Base-by-base conservation (phyloP, 306 rosid species). In the Lupinus albus region DNA sequence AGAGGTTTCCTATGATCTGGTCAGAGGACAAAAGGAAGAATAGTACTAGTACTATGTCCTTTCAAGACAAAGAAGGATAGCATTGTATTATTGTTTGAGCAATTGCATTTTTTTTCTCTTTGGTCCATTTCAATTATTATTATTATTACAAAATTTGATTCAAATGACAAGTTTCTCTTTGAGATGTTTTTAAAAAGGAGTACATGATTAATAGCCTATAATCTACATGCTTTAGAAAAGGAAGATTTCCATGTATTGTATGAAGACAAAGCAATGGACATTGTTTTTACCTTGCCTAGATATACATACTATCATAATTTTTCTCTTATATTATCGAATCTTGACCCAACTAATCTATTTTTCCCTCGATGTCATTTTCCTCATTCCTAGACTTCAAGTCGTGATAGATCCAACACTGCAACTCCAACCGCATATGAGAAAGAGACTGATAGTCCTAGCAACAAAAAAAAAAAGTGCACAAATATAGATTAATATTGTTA, bases 1-100 rank as follows among this genome's bases (percentile, higher is more conserved):
- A n/a, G 66, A 76, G 67, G 57, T 84, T 67, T 89, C 74, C 79
- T 80, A 83, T 72, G 79, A 92, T 80, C 72, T 85, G 15, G 83
- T 92, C 6, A 64, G 64, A 73, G 47, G 79, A 75, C 72, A 38
- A 67, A 10, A 4, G 52, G 65, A 65, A 50, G 70, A 57, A 39
- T 11, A 42, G 15, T 7, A 41, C 21, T 49, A 20, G 33, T 11
- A 18, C 45, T 44, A 51, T 14, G 60, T 60, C 21, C 45, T 39
- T 54, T 60, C 46, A 28, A 47, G 68, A 38, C 47, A 55, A 76
- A 46, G 51, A 14, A 25, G 38, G 32, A 56, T 16, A 55, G 15
- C 50, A 12, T 64, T 64, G 42, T 70, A 51, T 18, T 68, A 4
- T 36, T 66, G 66, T 44, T 8, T 64, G 42, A 48, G 9, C 59